Base-by-base conservation (phyloP, 768 basidiomycete genomes). In the Suillus paluster region DNA sequence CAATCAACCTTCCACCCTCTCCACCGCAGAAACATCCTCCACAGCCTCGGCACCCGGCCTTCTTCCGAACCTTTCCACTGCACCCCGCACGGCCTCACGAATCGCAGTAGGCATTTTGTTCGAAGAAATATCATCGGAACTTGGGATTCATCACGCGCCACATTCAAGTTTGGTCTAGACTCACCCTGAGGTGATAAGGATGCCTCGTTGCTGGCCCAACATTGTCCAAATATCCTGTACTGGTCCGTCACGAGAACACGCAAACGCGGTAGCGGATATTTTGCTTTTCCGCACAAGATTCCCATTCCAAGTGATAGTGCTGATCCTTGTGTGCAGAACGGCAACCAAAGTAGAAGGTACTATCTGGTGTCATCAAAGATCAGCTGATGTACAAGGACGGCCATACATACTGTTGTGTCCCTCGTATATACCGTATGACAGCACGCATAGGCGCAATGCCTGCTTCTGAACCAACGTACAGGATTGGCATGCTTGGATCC, bases 81-180 rank as follows among this genome's bases (percentile, higher is more conserved):
- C 81, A 42, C 79, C 73, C 46, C 74, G 80, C 3, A 99, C 72
- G 0, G 91, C 88, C n/a, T 84, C 85, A 66, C 88, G 30, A 30
- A 98, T 95, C 0, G 86, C 91, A 8, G 86, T 81, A 2, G 97
- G 96, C 96, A 99, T 98, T 72, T 97, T 93, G 73, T 95, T 96
- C 1, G 95, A 92, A 0, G 97, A 96, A 27, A 95, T 99, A 69
- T 5, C n/a, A 38, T 8, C n/a, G 49, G n/a, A 12, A n/a, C n/a
- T n/a, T n/a, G n/a, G n/a, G n/a, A 39, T 39, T 7, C 17, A 57
- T 62, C 39, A 54, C 30, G 69, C 45, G 60, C 57, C 59, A 50
- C 44, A 49, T 27, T 10, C 19, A n/a, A n/a, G n/a, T n/a, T n/a
- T n/a, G 58, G 45, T 10, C 6, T 52, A 39, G 11, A 68, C 89